A percentile compares a stretch with the other conserved stretches of the same genome.
Conservation (phyloP, 306 rosid species). For the Senna tora region DNA sequence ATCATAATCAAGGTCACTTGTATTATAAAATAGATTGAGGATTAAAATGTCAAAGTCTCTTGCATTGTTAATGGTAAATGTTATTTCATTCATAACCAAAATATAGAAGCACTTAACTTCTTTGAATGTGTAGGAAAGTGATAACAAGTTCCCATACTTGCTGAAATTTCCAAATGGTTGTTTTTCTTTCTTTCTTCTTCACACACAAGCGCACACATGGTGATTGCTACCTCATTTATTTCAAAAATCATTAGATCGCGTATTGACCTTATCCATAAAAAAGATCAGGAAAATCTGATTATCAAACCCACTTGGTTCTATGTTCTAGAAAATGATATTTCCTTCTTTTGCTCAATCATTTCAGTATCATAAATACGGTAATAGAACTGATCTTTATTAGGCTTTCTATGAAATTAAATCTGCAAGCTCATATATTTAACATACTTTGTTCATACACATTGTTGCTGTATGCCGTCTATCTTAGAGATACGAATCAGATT, state of each 20-base stretch:
- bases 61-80: background rate
- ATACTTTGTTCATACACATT: background rate
- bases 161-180: background rate
- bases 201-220: background rate
- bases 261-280: background rate
- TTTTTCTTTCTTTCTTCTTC: background rate
- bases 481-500: background rate
- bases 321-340: background rate
- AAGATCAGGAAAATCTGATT: conserved; percentile 6
- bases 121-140: background rate
- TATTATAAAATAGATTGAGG: conserved; percentile 18
- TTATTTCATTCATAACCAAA: background rate
- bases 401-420: background rate
- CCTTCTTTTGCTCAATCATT: background rate
- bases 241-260: background rate
- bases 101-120: background rate
- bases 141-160: background rate
- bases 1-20: background rate
- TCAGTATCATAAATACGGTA: background rate
- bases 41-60: background rate
- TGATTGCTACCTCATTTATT: background rate
- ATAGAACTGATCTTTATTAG: background rate
- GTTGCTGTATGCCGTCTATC: background rate
- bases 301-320: background rate
- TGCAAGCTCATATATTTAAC: background rate